Percentiles rank a stretch among this genome's conserved stretches.
Evolutionary conservation across 306 rosid species (phyloP).

Genomic region (apple (Malus domestica)): DNA sequence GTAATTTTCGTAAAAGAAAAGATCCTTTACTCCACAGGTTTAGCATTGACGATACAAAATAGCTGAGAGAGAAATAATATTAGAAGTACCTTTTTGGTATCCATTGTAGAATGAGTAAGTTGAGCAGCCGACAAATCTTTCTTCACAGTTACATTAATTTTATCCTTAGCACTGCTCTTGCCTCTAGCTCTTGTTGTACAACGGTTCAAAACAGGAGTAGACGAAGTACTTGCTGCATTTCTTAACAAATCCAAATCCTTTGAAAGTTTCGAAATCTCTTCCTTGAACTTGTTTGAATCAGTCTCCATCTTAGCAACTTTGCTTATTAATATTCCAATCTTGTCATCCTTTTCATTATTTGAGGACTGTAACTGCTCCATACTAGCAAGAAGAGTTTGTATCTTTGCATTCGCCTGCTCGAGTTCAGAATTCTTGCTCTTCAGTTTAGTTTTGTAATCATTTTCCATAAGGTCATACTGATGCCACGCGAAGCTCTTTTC

Average conservation of each 20-base stretch:
- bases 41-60: background rate
- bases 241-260: conserved; percentile 48
- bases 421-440: conserved; percentile 45
- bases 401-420: conserved; percentile 41
- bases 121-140: conserved; percentile 35
- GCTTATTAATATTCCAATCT: conserved; percentile 35
- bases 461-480: conserved; percentile 63
- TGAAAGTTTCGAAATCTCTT: conserved; percentile 41
- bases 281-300: conserved; percentile 49
- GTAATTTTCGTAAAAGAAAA: background rate
- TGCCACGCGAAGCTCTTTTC: conserved; percentile 72
- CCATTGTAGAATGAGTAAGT: conserved; percentile 20
- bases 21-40: too few species aligned
- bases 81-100: conserved; percentile 33
- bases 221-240: conserved; percentile 28
- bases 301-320: conserved; percentile 42
- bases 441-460: conserved; percentile 38
- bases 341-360: conserved; percentile 49
- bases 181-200: conserved; percentile 30
- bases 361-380: conserved; percentile 60
- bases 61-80: background rate
- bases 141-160: conserved; percentile 25
- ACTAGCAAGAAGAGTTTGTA: conserved; percentile 39
- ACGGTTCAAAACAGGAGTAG: conserved; percentile 45
- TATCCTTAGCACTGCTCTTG: conserved; percentile 21